phyloP scores from a whole-genome alignment of 352 stramenopile genomes.

The Phytophthora pseudosyringae region DNA sequence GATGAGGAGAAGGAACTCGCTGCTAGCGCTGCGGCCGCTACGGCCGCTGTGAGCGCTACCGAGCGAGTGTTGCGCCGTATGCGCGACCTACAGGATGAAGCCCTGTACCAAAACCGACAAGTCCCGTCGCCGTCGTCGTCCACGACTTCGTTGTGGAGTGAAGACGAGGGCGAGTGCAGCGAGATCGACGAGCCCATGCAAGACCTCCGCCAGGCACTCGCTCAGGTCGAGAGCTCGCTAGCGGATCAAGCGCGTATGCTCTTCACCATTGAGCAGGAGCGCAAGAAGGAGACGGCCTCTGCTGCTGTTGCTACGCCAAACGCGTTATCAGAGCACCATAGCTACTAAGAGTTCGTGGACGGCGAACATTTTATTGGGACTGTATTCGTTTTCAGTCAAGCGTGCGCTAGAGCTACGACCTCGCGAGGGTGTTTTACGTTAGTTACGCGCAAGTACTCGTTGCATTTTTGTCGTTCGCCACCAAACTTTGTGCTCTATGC shows the following conservation, averaged over 20 bases:
- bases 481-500: constrained; percentile 36
- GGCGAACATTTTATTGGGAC: constrained; percentile 26
- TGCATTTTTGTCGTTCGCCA: constrained; percentile 24
- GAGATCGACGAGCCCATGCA: constrained; percentile 32
- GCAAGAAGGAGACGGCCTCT: constrained; percentile 30
- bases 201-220: constrained; percentile 40
- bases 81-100: constrained; percentile 40
- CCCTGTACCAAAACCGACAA: constrained; percentile 35
- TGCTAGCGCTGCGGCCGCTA: constrained; percentile 18
- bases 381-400: constrained; percentile 33
- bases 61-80: constrained; percentile 33
- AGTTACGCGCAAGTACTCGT: constrained; percentile 16
- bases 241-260: constrained; percentile 62
- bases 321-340: constrained; percentile 6
- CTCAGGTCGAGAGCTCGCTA: constrained; percentile 59
- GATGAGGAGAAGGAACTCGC: constrained; percentile 34
- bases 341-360: not conserved
- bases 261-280: constrained; percentile 50
- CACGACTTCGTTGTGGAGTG: constrained; percentile 30
- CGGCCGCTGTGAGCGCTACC: constrained; percentile 20
- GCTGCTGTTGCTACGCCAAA: constrained; percentile 6
- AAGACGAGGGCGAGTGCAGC: constrained; percentile 21
- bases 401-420: constrained; percentile 21
- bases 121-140: constrained; percentile 30
- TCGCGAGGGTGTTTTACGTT: constrained; percentile 6